phyloP scores from a whole-genome alignment of 495 filamentous ascomycete species.

The Penicillium steckii region DNA sequence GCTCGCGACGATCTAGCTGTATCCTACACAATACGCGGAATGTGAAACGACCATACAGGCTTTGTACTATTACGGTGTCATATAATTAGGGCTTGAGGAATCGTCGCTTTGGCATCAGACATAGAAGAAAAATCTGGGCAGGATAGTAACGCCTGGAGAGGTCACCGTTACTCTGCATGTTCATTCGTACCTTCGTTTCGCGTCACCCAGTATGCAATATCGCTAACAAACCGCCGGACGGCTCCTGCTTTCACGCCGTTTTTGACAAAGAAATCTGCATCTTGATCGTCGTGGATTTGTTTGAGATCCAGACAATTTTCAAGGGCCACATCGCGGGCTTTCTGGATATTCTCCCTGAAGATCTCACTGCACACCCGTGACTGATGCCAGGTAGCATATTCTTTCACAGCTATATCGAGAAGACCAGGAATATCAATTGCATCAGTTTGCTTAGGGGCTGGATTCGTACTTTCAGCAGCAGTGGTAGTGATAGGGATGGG shows the following conservation, averaged over 20 bases:
- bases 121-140: background rate
- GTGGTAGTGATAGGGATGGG: background rate
- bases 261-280: constrained; percentile 4
- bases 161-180: background rate
- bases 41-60: too few species aligned
- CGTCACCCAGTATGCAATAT: background rate
- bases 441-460: background rate
- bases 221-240: constrained; percentile 8
- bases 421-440: constrained; percentile 1
- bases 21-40: too few species aligned
- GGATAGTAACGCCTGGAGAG: background rate
- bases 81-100: too few species aligned
- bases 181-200: background rate
- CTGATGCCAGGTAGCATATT: constrained; percentile 6
- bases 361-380: constrained; percentile 1
- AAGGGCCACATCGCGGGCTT: constrained; percentile 3
- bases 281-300: constrained; percentile 1
- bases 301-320: constrained; percentile 5
- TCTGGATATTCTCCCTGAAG: constrained; percentile 3
- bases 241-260: constrained; percentile 6
- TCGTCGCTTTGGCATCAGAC: too few species aligned
- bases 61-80: too few species aligned
- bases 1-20: too few species aligned
- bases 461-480: too few species aligned
- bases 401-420: constrained; percentile 5